Base-by-base conservation (phyloP, 176 grass and related monocot genomes). In the Saccharum officinarum region DNA sequence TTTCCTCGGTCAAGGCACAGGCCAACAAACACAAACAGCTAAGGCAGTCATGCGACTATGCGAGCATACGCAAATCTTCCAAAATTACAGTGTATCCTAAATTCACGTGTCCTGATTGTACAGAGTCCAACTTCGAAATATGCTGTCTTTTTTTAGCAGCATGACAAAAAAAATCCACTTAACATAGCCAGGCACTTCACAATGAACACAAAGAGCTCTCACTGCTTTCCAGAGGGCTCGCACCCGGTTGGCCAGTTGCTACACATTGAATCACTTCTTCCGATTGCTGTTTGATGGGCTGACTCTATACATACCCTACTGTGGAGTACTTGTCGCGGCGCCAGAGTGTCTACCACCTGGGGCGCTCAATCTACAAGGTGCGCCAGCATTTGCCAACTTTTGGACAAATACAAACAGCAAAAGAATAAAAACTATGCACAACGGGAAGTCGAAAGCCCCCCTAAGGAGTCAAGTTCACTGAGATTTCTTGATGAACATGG, bases 381-480 rank as follows among this genome's bases (percentile, higher is more conserved):
- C 85, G 75, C 88, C 76, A 77, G 64, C 89, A 88, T 90, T 90
- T 84, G 86, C 65, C 75, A 76, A 74, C 60, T 78, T 70, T 67
- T 60, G 72, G 41, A 39, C 42, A 80, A 39, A 77, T 47, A 42
- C 37, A 71, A 67, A 74, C 46, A 10, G 65, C 50, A 87, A 69
- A 84, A 73, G 84, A 91, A 88, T 45, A 47, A 64, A 76, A 17
- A 75, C 59, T 75, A 80, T 70, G 37, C 86, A 86, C 84, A 88
- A 26, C 25, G 45, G 68, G 1, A 37, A 12, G 75, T 75, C 50
- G n/a, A 59, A 22, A 22, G 18, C 6, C 0, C 28, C 39, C 55
- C 83, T 80, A 95, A 15, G 96, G 96, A 25, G 97, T 99, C 17
- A 88, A 89, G 76, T 94, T 94, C 83, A 99, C 97, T 73, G 88